Evolutionary conservation across 2,329 filamentous ascomycete species (phyloP), one percentile per base, ranked within the genome.

Genomic region (Aspergillus nomiae): DNA sequence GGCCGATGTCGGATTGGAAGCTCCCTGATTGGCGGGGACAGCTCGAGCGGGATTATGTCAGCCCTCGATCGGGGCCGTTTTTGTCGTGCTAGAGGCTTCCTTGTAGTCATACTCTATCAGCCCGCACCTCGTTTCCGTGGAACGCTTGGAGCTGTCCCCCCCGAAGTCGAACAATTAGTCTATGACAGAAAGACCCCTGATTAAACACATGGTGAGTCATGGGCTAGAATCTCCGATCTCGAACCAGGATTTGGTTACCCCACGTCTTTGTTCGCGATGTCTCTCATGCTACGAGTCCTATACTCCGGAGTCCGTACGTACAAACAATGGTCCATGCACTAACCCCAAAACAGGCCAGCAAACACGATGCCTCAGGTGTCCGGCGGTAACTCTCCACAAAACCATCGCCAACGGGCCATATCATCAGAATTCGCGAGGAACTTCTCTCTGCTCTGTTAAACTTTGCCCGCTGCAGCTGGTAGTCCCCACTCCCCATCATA

Each of bases 1-100:
- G 57, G 57, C 57, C 57, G 57, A 60, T 60, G 59, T 60, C 59
- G 51, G 38, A 55, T 55, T 38, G 21, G 1, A 9, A 21, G 51
- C n/a, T 16, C n/a, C 11, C 10, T 55, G 51, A 55, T 55, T 55
- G 51, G 51, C n/a, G 16, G 34, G 14, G 16, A 32, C 4, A 12
- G 16, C 8, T n/a, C 16, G 48, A 26, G 48, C 28, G 26, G 48
- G 48, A 51, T 51, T 51, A 50, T 51, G 48, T 51, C 48, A 51
- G 26, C 48, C n/a, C 11, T 19, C 8, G 11, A 50, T 30, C 26
- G 24, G 46, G 24, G 10, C 48, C 32, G 51, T 36, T 28, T 53
- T 55, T 55, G 51, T 36, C 28, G 9, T 41, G 16, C 12, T 6
- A 5, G 16, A 26, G 48, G 9, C 48, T 28, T 51, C 12, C 14